These are phyloP conservation scores for Podaxis rugospora DNA, from an alignment of 768 basidiomycete species.

Conservation along the genomic window DNA sequence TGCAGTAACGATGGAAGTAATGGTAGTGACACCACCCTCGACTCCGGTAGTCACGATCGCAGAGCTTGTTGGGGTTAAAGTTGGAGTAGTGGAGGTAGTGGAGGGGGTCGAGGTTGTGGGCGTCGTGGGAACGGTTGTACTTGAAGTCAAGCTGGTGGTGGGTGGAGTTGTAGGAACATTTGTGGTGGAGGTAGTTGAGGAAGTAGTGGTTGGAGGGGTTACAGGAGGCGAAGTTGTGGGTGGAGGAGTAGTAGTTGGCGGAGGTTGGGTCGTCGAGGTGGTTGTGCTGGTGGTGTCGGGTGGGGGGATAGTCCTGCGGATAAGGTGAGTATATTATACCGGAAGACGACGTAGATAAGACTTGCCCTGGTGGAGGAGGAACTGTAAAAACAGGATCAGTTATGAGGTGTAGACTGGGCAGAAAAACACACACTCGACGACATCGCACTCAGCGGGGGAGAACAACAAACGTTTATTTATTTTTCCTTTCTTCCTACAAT, in stretches of 20 bases:
- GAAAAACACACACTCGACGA: neutral
- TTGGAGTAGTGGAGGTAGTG: constrained; percentile 13
- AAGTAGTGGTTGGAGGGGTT: neutral
- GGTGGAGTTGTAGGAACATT: neutral
- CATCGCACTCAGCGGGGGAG: neutral
- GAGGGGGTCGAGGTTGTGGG: constrained; percentile 9
- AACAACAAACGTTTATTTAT: neutral
- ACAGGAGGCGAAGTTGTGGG: neutral
- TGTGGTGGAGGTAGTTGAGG: neutral
- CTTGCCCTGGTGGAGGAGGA: neutral
- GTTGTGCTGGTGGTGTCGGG: neutral
- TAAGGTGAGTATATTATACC: neutral
- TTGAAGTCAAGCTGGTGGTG: constrained; percentile 4
- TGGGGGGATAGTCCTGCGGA: neutral
- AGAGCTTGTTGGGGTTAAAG: constrained; percentile 3
- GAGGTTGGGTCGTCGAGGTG: neutral
- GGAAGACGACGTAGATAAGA: neutral
- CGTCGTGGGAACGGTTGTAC: constrained; percentile 6
- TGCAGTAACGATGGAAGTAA: constrained; percentile 16
- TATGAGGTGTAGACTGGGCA: neutral
- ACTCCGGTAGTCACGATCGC: neutral
- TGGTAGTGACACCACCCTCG: constrained; percentile 14
- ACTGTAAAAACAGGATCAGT: neutral
- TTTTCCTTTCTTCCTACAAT: neutral
- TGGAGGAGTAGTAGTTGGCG: neutral